Percentiles rank a stretch among this genome's conserved stretches.
phyloP scores from a whole-genome alignment of 139 green algal genomes.

The Chlamydomonas sphaeroides region DNA sequence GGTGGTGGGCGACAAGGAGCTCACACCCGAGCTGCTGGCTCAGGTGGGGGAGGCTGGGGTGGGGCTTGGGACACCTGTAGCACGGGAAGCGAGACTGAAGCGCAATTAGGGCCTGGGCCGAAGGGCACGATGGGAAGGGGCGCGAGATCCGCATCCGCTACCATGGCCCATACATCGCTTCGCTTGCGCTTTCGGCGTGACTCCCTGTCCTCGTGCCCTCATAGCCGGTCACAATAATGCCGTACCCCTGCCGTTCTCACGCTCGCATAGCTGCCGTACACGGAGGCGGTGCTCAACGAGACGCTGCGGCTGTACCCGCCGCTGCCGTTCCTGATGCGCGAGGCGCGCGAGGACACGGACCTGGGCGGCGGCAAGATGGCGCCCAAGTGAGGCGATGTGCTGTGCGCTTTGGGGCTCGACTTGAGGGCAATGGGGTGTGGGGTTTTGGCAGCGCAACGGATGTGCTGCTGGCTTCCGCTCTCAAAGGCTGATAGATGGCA shows the following conservation, averaged over 20 bases:
- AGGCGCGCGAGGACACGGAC: neutral
- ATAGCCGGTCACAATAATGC: no score
- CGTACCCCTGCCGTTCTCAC: neutral
- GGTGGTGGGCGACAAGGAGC: neutral
- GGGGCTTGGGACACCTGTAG: neutral
- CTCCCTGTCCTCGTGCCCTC: no score
- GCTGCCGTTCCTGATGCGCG: neutral
- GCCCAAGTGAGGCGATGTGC: neutral
- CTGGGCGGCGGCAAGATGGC: neutral
- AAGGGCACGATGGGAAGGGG: neutral
- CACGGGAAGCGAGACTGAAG: no score
- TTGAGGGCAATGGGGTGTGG: no score
- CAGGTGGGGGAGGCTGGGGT: neutral
- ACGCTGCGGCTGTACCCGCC: constrained; percentile 48
- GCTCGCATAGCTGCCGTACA: neutral
- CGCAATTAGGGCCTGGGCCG: no score
- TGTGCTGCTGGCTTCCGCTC: no score
- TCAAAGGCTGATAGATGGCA: no score
- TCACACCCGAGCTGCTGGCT: neutral
- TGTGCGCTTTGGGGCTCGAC: no score
- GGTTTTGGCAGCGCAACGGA: no score
- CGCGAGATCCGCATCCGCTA: no score
- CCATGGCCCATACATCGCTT: neutral
- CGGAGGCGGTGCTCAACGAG: constrained; percentile 38
- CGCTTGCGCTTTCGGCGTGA: no score